Evolutionary conservation across 345 rosid species (phyloP).

Genomic region (Lepidium aucheri): DNA sequence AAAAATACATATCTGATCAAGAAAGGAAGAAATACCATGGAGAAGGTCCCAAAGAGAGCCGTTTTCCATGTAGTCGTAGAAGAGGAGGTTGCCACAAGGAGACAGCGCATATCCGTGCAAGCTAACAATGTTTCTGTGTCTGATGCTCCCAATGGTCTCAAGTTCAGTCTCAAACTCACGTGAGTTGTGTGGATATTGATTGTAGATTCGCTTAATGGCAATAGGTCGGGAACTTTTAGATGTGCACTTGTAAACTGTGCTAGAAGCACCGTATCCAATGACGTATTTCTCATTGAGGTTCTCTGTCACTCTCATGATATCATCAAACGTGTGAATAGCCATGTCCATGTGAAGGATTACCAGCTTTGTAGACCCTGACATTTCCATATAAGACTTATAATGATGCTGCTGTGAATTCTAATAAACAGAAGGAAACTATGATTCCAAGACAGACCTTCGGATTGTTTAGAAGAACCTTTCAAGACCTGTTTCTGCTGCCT

Average conservation of each 20-base stretch:
- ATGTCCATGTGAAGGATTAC: constrained; percentile 97
- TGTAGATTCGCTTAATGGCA: constrained; percentile 88
- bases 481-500: constrained; percentile 37
- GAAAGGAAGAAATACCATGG: constrained; percentile 46
- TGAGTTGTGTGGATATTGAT: constrained; percentile 48
- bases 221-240: constrained; percentile 83
- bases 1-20: background rate
- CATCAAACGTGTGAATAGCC: constrained; percentile 89
- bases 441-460: constrained; percentile 43
- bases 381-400: background rate
- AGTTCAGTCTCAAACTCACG: constrained; percentile 92
- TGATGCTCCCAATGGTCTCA: constrained; percentile 87
- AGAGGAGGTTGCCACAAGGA: constrained; percentile 80
- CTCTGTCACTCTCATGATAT: constrained; percentile 85
- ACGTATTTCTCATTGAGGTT: constrained; percentile 73
- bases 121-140: constrained; percentile 91
- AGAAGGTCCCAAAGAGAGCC: constrained; percentile 98
- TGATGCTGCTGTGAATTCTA: background rate
- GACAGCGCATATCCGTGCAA: constrained; percentile 85
- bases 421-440: background rate
- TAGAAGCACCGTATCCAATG: constrained; percentile 84
- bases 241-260: constrained; percentile 81
- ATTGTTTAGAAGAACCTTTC: constrained; percentile 25
- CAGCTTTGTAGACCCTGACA: constrained; percentile 70
- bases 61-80: constrained; percentile 94